phyloP scores from a whole-genome alignment of 2,329 filamentous ascomycete species.

The Graphilbum ipis-grandicollis region DNA sequence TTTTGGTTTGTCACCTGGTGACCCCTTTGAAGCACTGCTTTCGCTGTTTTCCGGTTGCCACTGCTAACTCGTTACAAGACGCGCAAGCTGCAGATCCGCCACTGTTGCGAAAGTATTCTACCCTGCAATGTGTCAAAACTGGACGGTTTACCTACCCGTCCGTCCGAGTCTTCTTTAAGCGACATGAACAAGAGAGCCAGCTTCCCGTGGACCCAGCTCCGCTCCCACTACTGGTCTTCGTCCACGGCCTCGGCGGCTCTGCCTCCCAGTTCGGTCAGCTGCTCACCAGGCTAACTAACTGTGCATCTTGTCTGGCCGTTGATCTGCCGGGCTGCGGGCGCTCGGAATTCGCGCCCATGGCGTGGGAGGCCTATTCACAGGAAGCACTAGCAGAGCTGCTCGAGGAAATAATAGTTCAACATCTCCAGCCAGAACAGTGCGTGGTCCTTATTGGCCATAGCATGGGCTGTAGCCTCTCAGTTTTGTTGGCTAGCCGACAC shows the following conservation, averaged over 20 bases:
- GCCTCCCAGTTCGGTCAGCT: slow-evolving; percentile 74
- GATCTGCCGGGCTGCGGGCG: slow-evolving; percentile 83
- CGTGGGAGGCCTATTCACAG: slow-evolving; percentile 65
- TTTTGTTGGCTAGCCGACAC: slow-evolving; percentile 42
- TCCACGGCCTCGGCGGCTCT: slow-evolving; percentile 88
- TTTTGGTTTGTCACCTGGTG: neutral
- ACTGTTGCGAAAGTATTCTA: slow-evolving; percentile 63
- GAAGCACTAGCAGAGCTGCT: slow-evolving; percentile 62
- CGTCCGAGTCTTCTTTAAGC: slow-evolving; percentile 68
- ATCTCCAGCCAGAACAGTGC: slow-evolving; percentile 54
- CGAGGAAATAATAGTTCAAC: slow-evolving; percentile 53
- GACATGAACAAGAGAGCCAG: slow-evolving; percentile 67
- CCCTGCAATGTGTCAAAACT: slow-evolving; percentile 52
- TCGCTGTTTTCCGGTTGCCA: too few relatives aligned
- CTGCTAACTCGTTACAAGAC: slow-evolving; percentile 9
- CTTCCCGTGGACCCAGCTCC: slow-evolving; percentile 56
- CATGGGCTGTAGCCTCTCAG: slow-evolving; percentile 68
- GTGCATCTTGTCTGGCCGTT: slow-evolving; percentile 71
- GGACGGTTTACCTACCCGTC: slow-evolving; percentile 51
- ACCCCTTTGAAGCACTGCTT: too few relatives aligned
- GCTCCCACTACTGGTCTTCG: slow-evolving; percentile 72
- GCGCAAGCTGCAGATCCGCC: slow-evolving; percentile 50
- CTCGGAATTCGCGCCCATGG: slow-evolving; percentile 53
- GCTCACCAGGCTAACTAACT: slow-evolving; percentile 62
- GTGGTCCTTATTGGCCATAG: slow-evolving; percentile 77